phyloP scores from a whole-genome alignment of 305 asterid species.

The Nicotiana rustica region DNA sequence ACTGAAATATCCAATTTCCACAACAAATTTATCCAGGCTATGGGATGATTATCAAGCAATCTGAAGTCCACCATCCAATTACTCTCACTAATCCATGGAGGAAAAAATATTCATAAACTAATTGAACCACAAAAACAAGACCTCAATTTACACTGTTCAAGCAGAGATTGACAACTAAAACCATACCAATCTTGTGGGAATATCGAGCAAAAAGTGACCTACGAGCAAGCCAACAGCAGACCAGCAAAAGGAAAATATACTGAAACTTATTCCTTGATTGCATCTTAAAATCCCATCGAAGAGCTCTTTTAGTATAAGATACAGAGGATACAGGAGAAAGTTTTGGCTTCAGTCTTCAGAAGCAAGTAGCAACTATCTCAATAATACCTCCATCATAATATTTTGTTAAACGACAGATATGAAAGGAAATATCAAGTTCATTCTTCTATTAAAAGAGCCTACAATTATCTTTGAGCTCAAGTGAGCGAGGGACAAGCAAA shows the following conservation, averaged over 20 bases:
- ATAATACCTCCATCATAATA: neutral
- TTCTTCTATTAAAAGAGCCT: neutral
- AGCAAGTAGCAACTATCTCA: neutral
- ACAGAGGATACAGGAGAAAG: neutral
- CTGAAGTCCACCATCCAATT: neutral
- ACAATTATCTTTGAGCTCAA: neutral
- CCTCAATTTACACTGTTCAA: neutral
- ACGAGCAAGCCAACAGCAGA: neutral
- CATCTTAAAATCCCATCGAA: neutral
- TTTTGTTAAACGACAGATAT: too few species aligned
- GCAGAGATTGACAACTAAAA: neutral
- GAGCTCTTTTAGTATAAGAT: neutral
- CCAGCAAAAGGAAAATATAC: neutral
- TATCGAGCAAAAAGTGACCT: neutral
- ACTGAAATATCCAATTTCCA: neutral
- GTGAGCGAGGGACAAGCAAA: neutral
- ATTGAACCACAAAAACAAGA: neutral
- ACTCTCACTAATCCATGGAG: neutral
- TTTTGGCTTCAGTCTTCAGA: neutral
- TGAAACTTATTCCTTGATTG: neutral
- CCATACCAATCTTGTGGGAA: slow-evolving; percentile 18
- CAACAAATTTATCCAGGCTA: neutral
- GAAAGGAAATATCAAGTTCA: neutral
- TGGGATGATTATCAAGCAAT: neutral
- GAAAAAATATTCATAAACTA: neutral